Base-by-base conservation (phyloP, 352 stramenopile species). In the Globisporangium rhizosaccharum region DNA sequence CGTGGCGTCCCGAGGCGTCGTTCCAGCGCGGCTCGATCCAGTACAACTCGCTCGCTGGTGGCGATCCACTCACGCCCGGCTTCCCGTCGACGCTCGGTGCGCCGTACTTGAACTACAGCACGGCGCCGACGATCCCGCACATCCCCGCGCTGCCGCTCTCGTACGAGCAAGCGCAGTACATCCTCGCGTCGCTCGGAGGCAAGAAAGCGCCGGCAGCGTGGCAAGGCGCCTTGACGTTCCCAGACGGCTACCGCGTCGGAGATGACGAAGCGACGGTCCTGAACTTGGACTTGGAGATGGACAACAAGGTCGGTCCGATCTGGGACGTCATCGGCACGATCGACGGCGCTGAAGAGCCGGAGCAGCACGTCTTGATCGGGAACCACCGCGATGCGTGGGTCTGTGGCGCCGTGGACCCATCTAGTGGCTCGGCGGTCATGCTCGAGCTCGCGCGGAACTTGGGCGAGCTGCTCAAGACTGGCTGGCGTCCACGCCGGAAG, bases 311-410 rank as follows among this genome's bases (percentile, higher is more conserved):
- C 25, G 73, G 71, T 3, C 71, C 76, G 14, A 92, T 97, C 49
- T 94, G 87, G 83, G 91, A 97, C 66, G 87, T 96, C 1, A 82
- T 96, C 23, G 85, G 73, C 30, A 88, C 73, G 17, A 92, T 97
- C 58, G 69, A 86, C 41, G 86, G 82, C 30, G 56, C 62, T 0
- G 65, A 74, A 17, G 66, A 82, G 37, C 70, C 85, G 3, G 84
- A 93, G 11, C 69, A 88, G 53, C 78, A 82, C 25, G 77, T 96
- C 15, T 36, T 97, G n/a, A 73, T 97, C 37, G 87, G 88, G 39
- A 97, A 97, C 67, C 90, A 97, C 62, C 82, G 90, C 25, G 90
- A 97, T 63, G 89, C 88, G 6, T 97, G 90, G 90, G 85, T 97
- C 0, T 96, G 87, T 56, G 88, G 87, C 12, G 88, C 87, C 0